Conservation (phyloP, 2,329 filamentous ascomycete genomes). For the Mycosphaerella arachidis region DNA sequence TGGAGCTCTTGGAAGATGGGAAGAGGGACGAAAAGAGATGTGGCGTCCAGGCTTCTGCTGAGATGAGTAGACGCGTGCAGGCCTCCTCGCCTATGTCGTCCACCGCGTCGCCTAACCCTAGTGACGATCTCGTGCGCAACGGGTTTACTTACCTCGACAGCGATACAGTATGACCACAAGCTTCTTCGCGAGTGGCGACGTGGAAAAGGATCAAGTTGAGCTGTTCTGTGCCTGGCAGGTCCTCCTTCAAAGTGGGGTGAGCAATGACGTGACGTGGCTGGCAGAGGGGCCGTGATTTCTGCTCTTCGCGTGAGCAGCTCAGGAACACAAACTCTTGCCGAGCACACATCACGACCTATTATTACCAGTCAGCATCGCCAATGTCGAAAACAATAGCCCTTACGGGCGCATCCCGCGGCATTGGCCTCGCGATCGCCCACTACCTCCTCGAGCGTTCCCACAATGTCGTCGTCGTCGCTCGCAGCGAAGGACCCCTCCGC, state of each 20-base stretch:
- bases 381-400: constrained; percentile 46
- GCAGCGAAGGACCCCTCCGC: constrained; percentile 51
- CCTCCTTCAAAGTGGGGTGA: background rate
- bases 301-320: background rate
- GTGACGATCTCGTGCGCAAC: constrained; percentile 11
- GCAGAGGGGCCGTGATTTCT: background rate
- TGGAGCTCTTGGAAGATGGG: constrained; percentile 45
- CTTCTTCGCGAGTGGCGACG: background rate
- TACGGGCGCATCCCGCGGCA: constrained; percentile 63
- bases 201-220: background rate
- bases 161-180: background rate
- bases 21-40: constrained; percentile 63
- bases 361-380: background rate
- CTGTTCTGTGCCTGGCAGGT: background rate
- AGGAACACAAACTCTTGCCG: background rate
- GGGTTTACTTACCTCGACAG: background rate
- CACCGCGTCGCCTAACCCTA: constrained; percentile 50
- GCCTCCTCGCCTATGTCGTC: too few relatives aligned
- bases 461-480: constrained; percentile 55
- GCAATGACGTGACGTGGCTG: background rate
- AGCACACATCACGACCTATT: background rate
- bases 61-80: constrained; percentile 62
- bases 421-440: constrained; percentile 58
- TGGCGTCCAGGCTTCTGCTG: constrained; percentile 68
- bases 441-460: constrained; percentile 50